These are phyloP conservation scores for Dimargaris verticillata DNA, from an alignment of 192 early-diverging fungal species.

Conservation along the genomic window DNA sequence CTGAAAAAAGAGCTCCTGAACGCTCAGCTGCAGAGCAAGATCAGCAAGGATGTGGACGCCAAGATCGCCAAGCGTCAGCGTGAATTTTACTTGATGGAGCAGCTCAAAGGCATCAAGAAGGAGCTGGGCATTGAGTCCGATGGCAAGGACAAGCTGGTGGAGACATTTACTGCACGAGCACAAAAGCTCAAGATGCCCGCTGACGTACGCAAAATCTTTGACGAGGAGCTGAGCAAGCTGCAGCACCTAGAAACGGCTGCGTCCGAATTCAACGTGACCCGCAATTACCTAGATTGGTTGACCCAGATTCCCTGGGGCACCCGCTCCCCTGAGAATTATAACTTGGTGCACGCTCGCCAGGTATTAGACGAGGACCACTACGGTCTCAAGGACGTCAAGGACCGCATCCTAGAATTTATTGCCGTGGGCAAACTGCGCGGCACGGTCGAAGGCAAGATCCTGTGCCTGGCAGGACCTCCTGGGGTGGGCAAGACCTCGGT, in stretches of 20 bases:
- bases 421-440: conserved; percentile 92
- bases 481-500: conserved; percentile 98
- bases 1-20: conserved; percentile 97
- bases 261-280: conserved; percentile 95
- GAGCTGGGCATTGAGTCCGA: conserved; percentile 94
- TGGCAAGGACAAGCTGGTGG: conserved; percentile 95
- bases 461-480: conserved; percentile 96
- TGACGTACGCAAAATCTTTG: conserved; percentile 86
- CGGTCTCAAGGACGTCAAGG: conserved; percentile 98
- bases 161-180: conserved; percentile 80
- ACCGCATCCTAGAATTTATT: conserved; percentile 96
- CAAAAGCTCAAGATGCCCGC: conserved; percentile 76
- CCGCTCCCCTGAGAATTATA: conserved; percentile 79
- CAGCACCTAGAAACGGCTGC: conserved; percentile 86
- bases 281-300: conserved; percentile 98
- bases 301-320: conserved; percentile 96
- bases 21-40: conserved; percentile 93
- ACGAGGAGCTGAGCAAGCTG: conserved; percentile 90
- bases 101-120: conserved; percentile 98
- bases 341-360: conserved; percentile 63
- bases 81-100: conserved; percentile 99
- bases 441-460: conserved; percentile 95
- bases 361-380: conserved; percentile 99
- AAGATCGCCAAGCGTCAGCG: conserved; percentile 95
- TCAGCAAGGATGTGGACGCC: conserved; percentile 91